Evolutionary conservation across 225 moss, liverwort and hornwort genomes (phyloP).

Genomic region (Polytrichum formosum): DNA sequence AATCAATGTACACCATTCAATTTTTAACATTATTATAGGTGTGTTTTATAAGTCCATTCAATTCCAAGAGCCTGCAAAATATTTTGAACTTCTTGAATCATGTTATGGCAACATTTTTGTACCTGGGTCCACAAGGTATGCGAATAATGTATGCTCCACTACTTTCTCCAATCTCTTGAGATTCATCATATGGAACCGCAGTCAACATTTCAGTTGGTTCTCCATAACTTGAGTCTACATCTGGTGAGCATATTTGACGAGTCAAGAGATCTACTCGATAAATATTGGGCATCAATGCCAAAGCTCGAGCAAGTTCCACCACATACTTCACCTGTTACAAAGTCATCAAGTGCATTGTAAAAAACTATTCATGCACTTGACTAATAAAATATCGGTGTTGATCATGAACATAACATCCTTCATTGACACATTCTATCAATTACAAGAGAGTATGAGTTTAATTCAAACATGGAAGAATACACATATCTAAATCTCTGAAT

Average conservation of each 20-base stretch:
- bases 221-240: constrained; percentile 52
- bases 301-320: constrained; percentile 59
- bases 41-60: too few species aligned
- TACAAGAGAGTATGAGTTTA: too few species aligned
- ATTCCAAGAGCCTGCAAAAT: too few species aligned
- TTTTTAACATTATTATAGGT: too few species aligned
- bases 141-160: constrained; percentile 65
- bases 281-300: constrained; percentile 60
- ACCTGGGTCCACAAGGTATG: constrained; percentile 55
- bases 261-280: constrained; percentile 66
- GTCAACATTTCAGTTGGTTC: constrained; percentile 64
- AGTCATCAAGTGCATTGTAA: neutral
- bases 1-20: too few species aligned
- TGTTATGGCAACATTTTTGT: neutral
- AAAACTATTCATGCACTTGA: neutral
- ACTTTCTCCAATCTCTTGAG: constrained; percentile 47
- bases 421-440: too few species aligned
- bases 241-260: constrained; percentile 51
- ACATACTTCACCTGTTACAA: constrained; percentile 55
- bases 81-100: too few species aligned
- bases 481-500: too few species aligned
- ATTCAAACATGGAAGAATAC: too few species aligned
- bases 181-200: constrained; percentile 27
- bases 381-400: too few species aligned
- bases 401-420: too few species aligned